phyloP scores from a whole-genome alignment of 805 yeast genomes.

The Sugiyamaella americana region DNA sequence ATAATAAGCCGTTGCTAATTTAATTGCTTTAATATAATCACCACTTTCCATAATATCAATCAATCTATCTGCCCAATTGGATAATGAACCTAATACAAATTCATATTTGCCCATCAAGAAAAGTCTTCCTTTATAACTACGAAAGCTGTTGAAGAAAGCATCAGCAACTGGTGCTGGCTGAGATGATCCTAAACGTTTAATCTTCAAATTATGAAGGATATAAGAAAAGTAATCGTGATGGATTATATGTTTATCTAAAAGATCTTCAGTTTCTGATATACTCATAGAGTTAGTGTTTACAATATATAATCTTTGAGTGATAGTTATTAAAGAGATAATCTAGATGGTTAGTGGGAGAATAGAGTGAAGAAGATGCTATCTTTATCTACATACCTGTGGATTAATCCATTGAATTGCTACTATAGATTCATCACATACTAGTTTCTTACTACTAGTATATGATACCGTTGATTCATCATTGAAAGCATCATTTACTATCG shows the following conservation, averaged over 20 bases:
- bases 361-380: not conserved
- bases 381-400: slow-evolving; percentile 21
- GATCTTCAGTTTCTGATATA: slow-evolving; percentile 34
- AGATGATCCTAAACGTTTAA: slow-evolving; percentile 16
- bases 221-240: slow-evolving; percentile 30
- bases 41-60: slow-evolving; percentile 43
- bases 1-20: slow-evolving; percentile 48
- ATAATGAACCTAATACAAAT: slow-evolving; percentile 49
- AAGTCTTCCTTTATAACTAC: slow-evolving; percentile 41
- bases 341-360: slow-evolving; percentile 12
- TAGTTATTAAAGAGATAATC: slow-evolving; percentile 39
- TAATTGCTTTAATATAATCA: slow-evolving; percentile 51
- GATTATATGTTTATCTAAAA: slow-evolving; percentile 38
- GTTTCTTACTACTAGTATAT: slow-evolving; percentile 39
- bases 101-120: slow-evolving; percentile 50
- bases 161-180: slow-evolving; percentile 30
- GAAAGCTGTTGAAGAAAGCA: slow-evolving; percentile 34
- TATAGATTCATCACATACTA: slow-evolving; percentile 44
- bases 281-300: slow-evolving; percentile 38
- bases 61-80: slow-evolving; percentile 67
- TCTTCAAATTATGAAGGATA: slow-evolving; percentile 17
- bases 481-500: slow-evolving; percentile 29
- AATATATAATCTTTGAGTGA: slow-evolving; percentile 41
- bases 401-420: slow-evolving; percentile 55
- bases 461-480: slow-evolving; percentile 25